A percentile compares a stretch with the other conserved stretches of the same genome.
These are phyloP conservation scores for Arctium minus DNA, from an alignment of 129 eudicot species.

Conservation along the genomic window DNA sequence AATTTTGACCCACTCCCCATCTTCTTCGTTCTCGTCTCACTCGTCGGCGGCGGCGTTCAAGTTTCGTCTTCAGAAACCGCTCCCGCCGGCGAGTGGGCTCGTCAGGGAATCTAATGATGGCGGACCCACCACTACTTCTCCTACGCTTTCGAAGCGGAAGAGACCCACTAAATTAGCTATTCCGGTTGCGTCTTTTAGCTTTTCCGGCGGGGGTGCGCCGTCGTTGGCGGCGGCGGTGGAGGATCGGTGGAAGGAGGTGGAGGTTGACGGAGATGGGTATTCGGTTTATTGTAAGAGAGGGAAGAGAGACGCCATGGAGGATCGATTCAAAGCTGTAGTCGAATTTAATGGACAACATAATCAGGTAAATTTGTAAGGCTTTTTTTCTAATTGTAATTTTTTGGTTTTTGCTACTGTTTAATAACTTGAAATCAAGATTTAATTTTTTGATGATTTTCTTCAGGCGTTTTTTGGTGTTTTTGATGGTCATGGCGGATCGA, in stretches of 20 bases:
- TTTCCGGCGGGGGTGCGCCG: slow-evolving; percentile 19
- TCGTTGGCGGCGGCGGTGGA: slow-evolving; percentile 1
- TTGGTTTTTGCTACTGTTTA: not conserved
- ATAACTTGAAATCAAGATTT: too few relatives aligned
- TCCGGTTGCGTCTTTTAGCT: slow-evolving; percentile 43
- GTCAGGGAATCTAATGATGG: slow-evolving; percentile 19
- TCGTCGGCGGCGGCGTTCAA: slow-evolving; percentile 30
- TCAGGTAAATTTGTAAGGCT: slow-evolving; percentile 41
- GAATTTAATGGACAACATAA: slow-evolving; percentile 51
- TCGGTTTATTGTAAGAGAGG: slow-evolving; percentile 85
- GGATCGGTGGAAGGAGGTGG: slow-evolving; percentile 36
- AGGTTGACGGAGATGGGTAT: slow-evolving; percentile 75
- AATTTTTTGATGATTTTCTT: not conserved
- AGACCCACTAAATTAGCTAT: slow-evolving; percentile 78
- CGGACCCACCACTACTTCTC: slow-evolving; percentile 16
- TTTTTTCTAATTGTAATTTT: not conserved
- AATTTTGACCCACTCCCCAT: slow-evolving; percentile 22
- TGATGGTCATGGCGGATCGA: slow-evolving; percentile 95
- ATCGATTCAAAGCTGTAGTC: slow-evolving; percentile 64
- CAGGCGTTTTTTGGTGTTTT: slow-evolving; percentile 89
- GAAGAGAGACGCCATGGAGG: slow-evolving; percentile 79
- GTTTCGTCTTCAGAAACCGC: slow-evolving; percentile 39
- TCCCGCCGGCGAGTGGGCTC: slow-evolving; percentile 31
- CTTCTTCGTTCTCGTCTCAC: slow-evolving; percentile 38
- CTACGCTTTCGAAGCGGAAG: slow-evolving; percentile 60